Base-by-base conservation (phyloP, 345 rosid species). In the Hypericum androsaemum region DNA sequence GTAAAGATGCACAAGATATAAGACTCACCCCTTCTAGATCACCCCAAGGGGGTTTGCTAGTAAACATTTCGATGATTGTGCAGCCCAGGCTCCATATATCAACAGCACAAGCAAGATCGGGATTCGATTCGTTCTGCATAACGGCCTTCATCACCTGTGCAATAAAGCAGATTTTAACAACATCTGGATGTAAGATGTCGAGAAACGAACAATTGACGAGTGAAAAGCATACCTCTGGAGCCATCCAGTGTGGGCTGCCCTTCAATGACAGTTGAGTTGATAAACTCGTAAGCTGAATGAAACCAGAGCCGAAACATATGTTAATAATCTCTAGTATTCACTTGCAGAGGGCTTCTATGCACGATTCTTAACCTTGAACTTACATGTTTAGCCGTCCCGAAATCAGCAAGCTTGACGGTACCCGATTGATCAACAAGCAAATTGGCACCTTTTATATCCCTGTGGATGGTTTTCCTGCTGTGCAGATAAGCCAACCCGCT, bases 221-320 rank as follows among this genome's bases (percentile, higher is more conserved):
- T 14, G 5, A 36, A 28, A 5, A 39, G 17, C 12, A 53, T 73
- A 83, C 92, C 92, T 83, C 92, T 37, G 87, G 92, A 74, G 92
- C 92, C 92, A 83, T 76, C 92, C 92, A 83, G 67, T 76, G 66
- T 7, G 92, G 92, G 60, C 84, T 83, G 37, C 92, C 92, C 69
- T 80, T 80, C 68, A 80, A 60, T 50, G 92, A 83, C 43, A 80
- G 67, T 37, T 76, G 72, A 39, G 63, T 78, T 9, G 76, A 70
- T 53, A 68, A 65, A 47, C 78, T 84, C 11, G 74, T 61, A 35
- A 83, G 79, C 92, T 83, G 72, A 40, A 53, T 35, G 56, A 13
- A 57, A 56, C 54, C 22, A 53, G 41, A 52, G 45, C 44, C 38
- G 38, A 49, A 56, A 47, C 50, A 14, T 36, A 46, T 12, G 13